These are phyloP conservation scores for Gyrodon lividus DNA, from an alignment of 768 basidiomycete species.

Conservation along the genomic window DNA sequence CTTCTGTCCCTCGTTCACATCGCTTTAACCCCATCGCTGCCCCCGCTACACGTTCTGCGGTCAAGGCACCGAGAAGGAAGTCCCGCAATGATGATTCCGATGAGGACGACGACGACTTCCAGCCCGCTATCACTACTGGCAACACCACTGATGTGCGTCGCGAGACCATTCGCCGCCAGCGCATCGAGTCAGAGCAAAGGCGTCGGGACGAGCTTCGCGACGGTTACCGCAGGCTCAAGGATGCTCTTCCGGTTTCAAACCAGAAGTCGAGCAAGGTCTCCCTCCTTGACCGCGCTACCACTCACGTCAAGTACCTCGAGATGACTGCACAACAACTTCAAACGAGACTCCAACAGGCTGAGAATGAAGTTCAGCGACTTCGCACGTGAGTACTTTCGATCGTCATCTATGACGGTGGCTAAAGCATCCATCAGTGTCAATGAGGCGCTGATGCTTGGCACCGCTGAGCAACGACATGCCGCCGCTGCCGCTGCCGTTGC, in stretches of 20 bases:
- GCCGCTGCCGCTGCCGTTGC: conserved; percentile 55
- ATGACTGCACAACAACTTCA: conserved; percentile 74
- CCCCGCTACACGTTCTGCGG: conserved; percentile 50
- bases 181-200: conserved; percentile 92
- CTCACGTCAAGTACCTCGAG: conserved; percentile 86
- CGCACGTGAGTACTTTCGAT: conserved; percentile 44
- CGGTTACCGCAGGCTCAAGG: conserved; percentile 88
- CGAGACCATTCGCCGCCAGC: conserved; percentile 87
- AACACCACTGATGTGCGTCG: conserved; percentile 68
- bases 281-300: conserved; percentile 83
- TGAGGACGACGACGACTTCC: conserved; percentile 75
- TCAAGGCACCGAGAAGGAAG: conserved; percentile 48
- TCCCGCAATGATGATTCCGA: conserved; percentile 65
- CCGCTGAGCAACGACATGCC: conserved; percentile 70
- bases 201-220: conserved; percentile 91
- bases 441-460: conserved; percentile 86
- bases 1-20: conserved; percentile 70
- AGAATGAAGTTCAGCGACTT: conserved; percentile 78
- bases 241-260: conserved; percentile 84
- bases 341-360: conserved; percentile 72
- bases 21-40: conserved; percentile 74
- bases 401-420: not conserved
- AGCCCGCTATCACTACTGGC: conserved; percentile 45
- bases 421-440: conserved; percentile 54
- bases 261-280: conserved; percentile 94